Evolutionary conservation across 1,284 basidiomycete genomes (phyloP).

Genomic region (Calocybe gambosa): DNA sequence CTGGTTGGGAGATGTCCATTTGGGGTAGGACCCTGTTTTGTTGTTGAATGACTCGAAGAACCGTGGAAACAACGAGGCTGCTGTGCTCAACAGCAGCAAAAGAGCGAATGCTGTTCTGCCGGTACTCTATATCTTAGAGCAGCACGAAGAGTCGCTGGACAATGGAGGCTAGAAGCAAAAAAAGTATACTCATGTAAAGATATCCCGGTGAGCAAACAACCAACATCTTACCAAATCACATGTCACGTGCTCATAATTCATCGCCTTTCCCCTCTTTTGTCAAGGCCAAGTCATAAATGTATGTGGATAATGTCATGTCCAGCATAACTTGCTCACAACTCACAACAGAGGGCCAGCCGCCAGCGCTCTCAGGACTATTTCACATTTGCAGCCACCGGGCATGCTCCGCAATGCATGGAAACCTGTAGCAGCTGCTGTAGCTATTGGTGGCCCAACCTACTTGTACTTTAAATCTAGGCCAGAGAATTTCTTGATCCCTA

Average conservation of each 20-base stretch:
- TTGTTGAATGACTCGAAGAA: constrained; percentile 15
- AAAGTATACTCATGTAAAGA: background rate
- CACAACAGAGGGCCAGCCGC: no score
- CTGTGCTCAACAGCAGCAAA: constrained; percentile 4
- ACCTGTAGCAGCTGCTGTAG: constrained; percentile 44
- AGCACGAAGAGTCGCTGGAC: background rate
- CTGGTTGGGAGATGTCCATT: constrained; percentile 11
- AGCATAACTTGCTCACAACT: no score
- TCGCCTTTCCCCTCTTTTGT: no score
- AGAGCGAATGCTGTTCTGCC: background rate
- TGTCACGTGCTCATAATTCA: constrained; percentile 13
- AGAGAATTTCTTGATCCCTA: constrained; percentile 49
- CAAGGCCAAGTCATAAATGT: no score
- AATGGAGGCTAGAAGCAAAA: background rate
- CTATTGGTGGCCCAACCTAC: constrained; percentile 46
- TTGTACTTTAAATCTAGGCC: constrained; percentile 34
- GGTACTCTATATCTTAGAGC: background rate
- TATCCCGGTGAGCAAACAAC: background rate
- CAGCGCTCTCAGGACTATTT: no score
- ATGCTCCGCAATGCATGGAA: constrained; percentile 69
- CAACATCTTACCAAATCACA: background rate
- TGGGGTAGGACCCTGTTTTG: constrained; percentile 15
- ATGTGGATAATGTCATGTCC: no score
- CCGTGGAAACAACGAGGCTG: constrained; percentile 8
- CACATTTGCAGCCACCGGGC: constrained; percentile 4